Percentiles rank a stretch among this genome's conserved stretches.
These are phyloP conservation scores for Eutreptiella sp. DNA, from an alignment of 208 protist genomes.

Conservation along the genomic window DNA sequence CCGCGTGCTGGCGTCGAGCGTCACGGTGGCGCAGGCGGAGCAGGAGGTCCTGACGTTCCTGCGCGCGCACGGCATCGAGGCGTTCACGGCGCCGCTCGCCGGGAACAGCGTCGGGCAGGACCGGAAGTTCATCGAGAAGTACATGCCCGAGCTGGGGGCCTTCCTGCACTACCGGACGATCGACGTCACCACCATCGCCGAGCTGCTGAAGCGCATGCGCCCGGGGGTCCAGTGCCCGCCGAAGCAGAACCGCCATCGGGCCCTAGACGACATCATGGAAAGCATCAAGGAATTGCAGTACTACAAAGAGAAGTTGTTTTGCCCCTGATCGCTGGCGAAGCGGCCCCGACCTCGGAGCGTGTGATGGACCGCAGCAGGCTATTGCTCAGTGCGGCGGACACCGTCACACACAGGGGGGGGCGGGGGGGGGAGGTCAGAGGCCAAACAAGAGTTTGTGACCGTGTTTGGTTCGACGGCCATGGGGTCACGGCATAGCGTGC, in stretches of 20 bases:
- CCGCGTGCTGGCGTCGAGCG: slow-evolving; percentile 24
- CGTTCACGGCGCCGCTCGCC: slow-evolving; percentile 13
- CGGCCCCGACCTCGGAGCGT: no score
- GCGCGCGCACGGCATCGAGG: slow-evolving; percentile 7
- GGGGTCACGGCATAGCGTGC: no score
- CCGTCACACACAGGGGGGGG: no score
- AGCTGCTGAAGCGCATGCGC: slow-evolving; percentile 34
- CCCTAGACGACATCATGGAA: slow-evolving; percentile 40
- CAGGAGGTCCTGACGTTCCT: slow-evolving; percentile 34
- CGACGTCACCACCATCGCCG: slow-evolving; percentile 39
- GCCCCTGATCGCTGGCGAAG: no score
- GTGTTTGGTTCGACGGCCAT: no score
- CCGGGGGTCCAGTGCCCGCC: background rate
- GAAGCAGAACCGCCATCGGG: slow-evolving; percentile 13
- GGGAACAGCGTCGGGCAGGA: slow-evolving; percentile 42
- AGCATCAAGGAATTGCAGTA: slow-evolving; percentile 41
- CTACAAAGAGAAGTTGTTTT: slow-evolving; percentile 31
- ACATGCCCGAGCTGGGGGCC: background rate
- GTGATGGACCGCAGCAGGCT: no score
- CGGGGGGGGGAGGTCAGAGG: no score
- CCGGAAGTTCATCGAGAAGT: slow-evolving; percentile 30
- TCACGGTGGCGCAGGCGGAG: slow-evolving; percentile 35
- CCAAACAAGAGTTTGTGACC: no score
- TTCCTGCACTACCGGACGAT: slow-evolving; percentile 44
- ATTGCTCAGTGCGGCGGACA: no score